Evolutionary conservation across 2,329 filamentous ascomycete species (phyloP).

Genomic region (Monosporascus sp.): DNA sequence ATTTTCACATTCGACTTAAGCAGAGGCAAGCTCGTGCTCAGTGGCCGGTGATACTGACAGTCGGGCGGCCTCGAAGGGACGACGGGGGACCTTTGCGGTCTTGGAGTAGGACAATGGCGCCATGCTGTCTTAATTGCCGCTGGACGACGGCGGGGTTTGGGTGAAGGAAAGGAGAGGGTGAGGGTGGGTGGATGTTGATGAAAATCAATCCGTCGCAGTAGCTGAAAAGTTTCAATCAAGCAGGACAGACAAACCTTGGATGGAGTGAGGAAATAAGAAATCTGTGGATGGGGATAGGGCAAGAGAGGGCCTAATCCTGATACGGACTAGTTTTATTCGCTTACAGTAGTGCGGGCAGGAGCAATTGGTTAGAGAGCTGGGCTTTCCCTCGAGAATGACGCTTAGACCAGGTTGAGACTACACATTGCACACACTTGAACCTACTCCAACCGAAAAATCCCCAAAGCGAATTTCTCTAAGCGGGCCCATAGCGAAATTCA

Average conservation of each 20-base stretch:
- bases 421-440: not conserved
- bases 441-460: slow-evolving; percentile 13
- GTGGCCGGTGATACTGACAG: slow-evolving; percentile 98
- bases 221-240: slow-evolving; percentile 9
- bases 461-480: slow-evolving; percentile 20
- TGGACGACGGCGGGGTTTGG: slow-evolving; percentile 10
- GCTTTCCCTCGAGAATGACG: not conserved
- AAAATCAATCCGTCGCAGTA: slow-evolving; percentile 8
- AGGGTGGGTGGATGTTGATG: slow-evolving; percentile 15
- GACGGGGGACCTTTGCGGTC: slow-evolving; percentile 98
- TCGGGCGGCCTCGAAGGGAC: slow-evolving; percentile 99
- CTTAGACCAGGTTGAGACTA: not conserved
- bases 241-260: not conserved
- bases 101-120: slow-evolving; percentile 79
- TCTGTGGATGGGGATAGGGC: slow-evolving; percentile 28
- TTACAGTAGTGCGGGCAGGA: slow-evolving; percentile 14
- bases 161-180: slow-evolving; percentile 13
- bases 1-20: slow-evolving; percentile 79
- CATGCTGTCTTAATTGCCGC: slow-evolving; percentile 38
- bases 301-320: slow-evolving; percentile 13
- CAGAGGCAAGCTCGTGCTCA: slow-evolving; percentile 97
- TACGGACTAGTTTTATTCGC: slow-evolving; percentile 13
- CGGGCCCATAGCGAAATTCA: not conserved
- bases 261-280: slow-evolving; percentile 5
- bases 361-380: not conserved